Evolutionary conservation across 768 basidiomycete genomes (phyloP), one percentile per base, ranked within the genome.

Genomic region (Pseudohyphozyma bogoriensis): DNA sequence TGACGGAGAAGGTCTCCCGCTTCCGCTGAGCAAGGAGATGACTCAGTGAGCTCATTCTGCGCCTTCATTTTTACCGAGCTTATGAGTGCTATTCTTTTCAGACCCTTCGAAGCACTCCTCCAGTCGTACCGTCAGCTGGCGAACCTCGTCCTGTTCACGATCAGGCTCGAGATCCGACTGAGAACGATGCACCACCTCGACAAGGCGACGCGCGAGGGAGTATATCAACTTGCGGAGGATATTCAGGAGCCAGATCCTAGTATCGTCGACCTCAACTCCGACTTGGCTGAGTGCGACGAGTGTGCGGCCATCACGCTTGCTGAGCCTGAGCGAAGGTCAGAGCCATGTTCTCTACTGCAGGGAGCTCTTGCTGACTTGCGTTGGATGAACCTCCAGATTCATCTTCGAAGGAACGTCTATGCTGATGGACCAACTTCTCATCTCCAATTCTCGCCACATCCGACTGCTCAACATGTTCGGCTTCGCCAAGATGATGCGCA

Each of bases 101-200:
- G 93, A 62, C 89, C 90, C 33, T 95, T 90, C 74, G 85, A 92
- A 71, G 87, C 90, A 0, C 78, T 97, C 47, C 77, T 92, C 44
- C 84, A 85, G 75, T 93, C 91, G 3, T 96, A 90, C 69, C 84
- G 86, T 40, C 90, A 93, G 67, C 79, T 97, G 10, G 85, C 87
- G 12, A 84, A 86, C 69, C 80, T 92, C 59, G 84, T 95, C 51
- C 76, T 96, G 44, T 85, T 86, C 71, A 90, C 87, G 8, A 82
- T 96, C 33, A 82, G 91, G 37, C 81, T 88, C 55, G 93, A 96
- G 70, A 75, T 95, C 54, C 82, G 93, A 7, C 89, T 90, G 71
- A 81, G 89, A 49, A 81, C 82, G 4, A 83, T 89, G 35, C 84
- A 85, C 70, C 86, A 89, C 73, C 76, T 95, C 15, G 82, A 86